Base-by-base conservation (phyloP, 805 yeast genomes). In the Brettanomyces anomalus region DNA sequence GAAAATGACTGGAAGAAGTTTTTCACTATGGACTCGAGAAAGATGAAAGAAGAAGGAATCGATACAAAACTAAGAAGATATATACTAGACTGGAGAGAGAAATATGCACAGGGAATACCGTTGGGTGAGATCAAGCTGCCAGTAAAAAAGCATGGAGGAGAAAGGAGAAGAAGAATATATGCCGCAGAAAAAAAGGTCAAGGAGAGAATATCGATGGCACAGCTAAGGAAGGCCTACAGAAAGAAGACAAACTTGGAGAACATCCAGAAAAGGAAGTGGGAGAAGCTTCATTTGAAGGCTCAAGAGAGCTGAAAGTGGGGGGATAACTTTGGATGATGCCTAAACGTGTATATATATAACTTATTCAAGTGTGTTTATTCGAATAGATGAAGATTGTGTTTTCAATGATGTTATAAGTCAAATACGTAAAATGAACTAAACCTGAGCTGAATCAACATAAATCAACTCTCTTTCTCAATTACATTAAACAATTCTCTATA, bases 141-240 rank as follows among this genome's bases (percentile, higher is more conserved):
- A 8, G 44, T 35, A n/a, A 80, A 73, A 68, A 86, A 86, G 71
- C 68, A 78, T 64, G 96, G 96, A 20, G 95, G 96, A 56, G 96
- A 88, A 64, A 76, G 96, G 60, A 82, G 78, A 54, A 74, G 81
- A 47, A 77, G 73, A 54, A 82, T 80, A 56, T 72, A 72, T 50
- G 65, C 70, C 15, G 90, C 95, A 8, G 74, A 74, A 48, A 60
- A 75, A 63, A 63, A 73, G 42, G 72, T 79, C 43, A 76, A 76
- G 51, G 75, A 77, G 49, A 67, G 71, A 53, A 77, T 59, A 37
- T 57, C 54, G 28, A 42, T 54, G 16, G 61, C 66, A 15, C 61
- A 64, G 40, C 47, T 59, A 38, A 57, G 55, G 44, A 61, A 56
- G 43, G 37, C 43, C 24, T 52, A 46, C 35, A 55, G 49, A 43